A percentile compares a stretch with the other conserved stretches of the same genome.
Conservation (phyloP, 169 alveolate species). For the Plasmodium sp. region DNA sequence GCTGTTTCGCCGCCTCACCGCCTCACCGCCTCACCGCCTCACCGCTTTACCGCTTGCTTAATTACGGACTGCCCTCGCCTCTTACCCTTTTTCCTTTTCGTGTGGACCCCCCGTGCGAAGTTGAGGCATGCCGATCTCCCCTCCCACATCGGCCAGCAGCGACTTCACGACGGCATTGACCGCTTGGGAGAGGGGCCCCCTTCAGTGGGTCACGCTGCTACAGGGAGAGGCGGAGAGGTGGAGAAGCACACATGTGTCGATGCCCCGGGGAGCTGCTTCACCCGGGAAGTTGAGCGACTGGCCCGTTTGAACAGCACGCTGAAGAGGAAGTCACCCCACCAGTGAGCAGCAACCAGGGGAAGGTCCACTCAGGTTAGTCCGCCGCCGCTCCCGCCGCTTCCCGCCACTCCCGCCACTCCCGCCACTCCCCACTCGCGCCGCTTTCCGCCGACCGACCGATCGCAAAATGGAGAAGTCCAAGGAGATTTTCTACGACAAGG, state of each 20-base stretch:
- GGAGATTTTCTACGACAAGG: conserved; percentile 55
- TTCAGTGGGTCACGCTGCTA: neutral
- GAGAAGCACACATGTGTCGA: neutral
- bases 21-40: neutral
- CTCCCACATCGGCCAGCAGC: neutral
- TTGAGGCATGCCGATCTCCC: neutral
- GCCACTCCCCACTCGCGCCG: no score
- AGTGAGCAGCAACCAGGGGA: neutral
- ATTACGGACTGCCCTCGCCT: neutral
- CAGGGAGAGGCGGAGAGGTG: neutral
- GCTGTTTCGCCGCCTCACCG: no score
- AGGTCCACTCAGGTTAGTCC: neutral
- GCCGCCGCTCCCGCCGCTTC: no score
- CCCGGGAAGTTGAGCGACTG: neutral
- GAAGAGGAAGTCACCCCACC: neutral
- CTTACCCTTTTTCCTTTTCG: neutral
- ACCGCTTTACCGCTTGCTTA: neutral
- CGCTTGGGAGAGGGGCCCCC: neutral
- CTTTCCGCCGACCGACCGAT: neutral
- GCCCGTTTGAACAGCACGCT: neutral
- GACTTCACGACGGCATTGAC: neutral
- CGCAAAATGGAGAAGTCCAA: conserved; percentile 29
- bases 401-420: no score
- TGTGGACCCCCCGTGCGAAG: neutral
- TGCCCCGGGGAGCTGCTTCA: neutral